Evolutionary conservation across 1,284 basidiomycete species (phyloP).

Genomic region (Hemileia vastatrix): DNA sequence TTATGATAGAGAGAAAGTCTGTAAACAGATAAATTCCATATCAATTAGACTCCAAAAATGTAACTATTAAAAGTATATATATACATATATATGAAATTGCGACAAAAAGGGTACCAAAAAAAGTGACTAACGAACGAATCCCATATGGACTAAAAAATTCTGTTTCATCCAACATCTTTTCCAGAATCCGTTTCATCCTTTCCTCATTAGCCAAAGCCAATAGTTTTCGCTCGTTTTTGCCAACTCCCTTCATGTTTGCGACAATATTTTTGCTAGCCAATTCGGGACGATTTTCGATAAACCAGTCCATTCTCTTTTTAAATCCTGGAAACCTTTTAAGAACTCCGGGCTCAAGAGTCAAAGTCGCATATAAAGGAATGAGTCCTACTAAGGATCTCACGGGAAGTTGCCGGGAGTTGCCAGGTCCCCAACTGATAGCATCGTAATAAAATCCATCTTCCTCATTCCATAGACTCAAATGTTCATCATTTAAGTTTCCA

Average conservation of each 20-base stretch:
- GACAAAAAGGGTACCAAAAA: not conserved
- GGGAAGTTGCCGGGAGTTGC: constrained; percentile 65
- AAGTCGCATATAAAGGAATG: constrained; percentile 87
- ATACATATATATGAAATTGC: not conserved
- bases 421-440: constrained; percentile 72
- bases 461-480: constrained; percentile 85
- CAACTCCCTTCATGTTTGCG: constrained; percentile 52
- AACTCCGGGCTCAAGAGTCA: constrained; percentile 79
- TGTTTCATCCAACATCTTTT: constrained; percentile 92
- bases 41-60: not conserved
- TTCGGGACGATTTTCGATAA: constrained; percentile 80
- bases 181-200: constrained; percentile 70
- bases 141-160: constrained; percentile 94
- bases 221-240: constrained; percentile 74
- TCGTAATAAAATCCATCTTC: constrained; percentile 97
- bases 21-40: not conserved
- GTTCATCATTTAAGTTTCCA: constrained; percentile 57
- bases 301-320: constrained; percentile 98
- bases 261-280: constrained; percentile 85
- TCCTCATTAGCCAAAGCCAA: constrained; percentile 88
- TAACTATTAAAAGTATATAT: not conserved
- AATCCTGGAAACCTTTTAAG: constrained; percentile 90
- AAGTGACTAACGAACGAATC: constrained; percentile 68
- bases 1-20: constrained; percentile 81
- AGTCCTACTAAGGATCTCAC: constrained; percentile 87